A percentile compares a stretch with the other conserved stretches of the same genome.
These are phyloP conservation scores for Phenoliferia sp. DNA, from an alignment of 1,284 basidiomycete genomes.

Conservation along the genomic window DNA sequence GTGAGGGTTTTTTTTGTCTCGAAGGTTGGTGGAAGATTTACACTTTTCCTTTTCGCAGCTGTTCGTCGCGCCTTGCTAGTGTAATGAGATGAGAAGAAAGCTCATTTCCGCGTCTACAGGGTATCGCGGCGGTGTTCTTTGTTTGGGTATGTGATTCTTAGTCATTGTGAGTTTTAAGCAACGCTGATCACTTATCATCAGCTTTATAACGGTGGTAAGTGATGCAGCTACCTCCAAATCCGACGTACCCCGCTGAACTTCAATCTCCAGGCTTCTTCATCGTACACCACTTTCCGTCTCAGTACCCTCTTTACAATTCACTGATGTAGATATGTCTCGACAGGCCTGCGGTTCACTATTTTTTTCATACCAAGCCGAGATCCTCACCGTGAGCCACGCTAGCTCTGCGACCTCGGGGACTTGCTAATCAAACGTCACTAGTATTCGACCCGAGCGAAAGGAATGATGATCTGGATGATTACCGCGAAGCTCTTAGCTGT, in stretches of 20 bases:
- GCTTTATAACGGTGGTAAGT: too few species aligned
- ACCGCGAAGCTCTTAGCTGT: slow-evolving; percentile 11
- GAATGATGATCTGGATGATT: background rate
- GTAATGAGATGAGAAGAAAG: background rate
- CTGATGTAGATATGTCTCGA: too few species aligned
- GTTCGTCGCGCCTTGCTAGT: background rate
- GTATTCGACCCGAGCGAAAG: slow-evolving; percentile 14
- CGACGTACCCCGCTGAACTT: too few species aligned
- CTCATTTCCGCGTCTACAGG: background rate
- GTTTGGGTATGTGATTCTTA: slow-evolving; percentile 20
- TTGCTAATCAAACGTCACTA: background rate
- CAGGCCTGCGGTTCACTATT: slow-evolving; percentile 14
- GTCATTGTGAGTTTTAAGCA: too few species aligned
- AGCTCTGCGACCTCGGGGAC: background rate
- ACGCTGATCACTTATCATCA: too few species aligned
- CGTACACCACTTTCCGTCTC: too few species aligned
- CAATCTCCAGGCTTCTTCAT: slow-evolving; percentile 18
- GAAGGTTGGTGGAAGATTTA: background rate
- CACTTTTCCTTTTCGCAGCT: background rate
- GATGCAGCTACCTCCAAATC: too few species aligned
- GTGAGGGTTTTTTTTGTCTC: background rate
- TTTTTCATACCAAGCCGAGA: slow-evolving; percentile 13
- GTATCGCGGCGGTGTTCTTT: background rate
- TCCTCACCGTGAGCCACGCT: background rate
- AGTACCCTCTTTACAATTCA: too few species aligned